Base-by-base conservation (phyloP, 2,329 filamentous ascomycete species). In the Harringtonia lauricola region DNA sequence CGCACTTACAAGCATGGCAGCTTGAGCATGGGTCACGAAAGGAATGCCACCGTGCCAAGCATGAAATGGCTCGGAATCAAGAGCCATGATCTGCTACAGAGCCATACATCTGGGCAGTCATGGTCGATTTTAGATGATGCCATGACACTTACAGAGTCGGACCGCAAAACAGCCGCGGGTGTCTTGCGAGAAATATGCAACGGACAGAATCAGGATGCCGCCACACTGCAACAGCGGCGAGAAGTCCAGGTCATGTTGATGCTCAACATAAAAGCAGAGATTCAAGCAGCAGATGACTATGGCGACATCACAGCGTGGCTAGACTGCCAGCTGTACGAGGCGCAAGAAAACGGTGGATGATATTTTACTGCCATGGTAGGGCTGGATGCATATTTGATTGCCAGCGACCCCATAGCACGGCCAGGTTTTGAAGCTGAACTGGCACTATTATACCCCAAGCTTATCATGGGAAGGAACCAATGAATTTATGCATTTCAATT, bases 181-280 rank as follows among this genome's bases (percentile, higher is more conserved):
- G 68, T 81, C 52, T 60, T 88, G 14, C 59, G 62, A 10, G 69
- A 59, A 13, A 59, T 68, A 1, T 53, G 55, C 8, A 15, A 50
- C 1, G 49, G 49, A 3, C 41, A 40, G 7, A 33, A 21, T 10
- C 22, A 45, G 5, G 58, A 63, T 12, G 48, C 51, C 0, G 58
- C 64, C 2, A 62, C 65, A 3, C 42, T 51, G 0, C 61, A 66
- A 8, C 63, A 76, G 48, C 62, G 63, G 26, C 59, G 60, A 3
- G 81, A 88, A 52, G 52, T 90, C 15, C 84, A 87, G 54, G 52
- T 70, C 1, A 88, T 90, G 83, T 61, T 90, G 18, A 72, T 84
- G 64, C 63, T 89, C 41, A 82, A 83, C 42, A 53, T 79, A 39
- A 92, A 90, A 55, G 82, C 81, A 0, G 86, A 92, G 56, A 85